Percentiles rank a stretch among this genome's conserved stretches.
Evolutionary conservation across 805 yeast species (phyloP).

Genomic region (Komagataella populi): DNA sequence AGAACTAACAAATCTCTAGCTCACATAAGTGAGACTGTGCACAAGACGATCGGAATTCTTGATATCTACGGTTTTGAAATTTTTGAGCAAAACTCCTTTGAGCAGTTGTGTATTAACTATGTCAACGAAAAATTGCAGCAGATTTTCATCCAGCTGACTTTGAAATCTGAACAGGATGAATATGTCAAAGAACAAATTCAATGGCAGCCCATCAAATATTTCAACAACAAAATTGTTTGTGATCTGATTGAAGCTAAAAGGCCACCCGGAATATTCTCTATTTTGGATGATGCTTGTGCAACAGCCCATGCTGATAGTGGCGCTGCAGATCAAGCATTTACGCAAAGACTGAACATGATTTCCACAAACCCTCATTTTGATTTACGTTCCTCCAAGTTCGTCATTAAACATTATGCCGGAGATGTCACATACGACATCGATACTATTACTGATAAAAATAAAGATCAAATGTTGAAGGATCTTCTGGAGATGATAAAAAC

Average conservation of each 20-base stretch:
- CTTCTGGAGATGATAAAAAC: conserved; percentile 66
- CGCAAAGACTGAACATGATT: conserved; percentile 81
- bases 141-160: conserved; percentile 87
- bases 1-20: conserved; percentile 77
- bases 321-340: conserved; percentile 95
- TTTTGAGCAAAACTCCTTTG: conserved; percentile 89
- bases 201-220: conserved; percentile 96
- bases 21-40: conserved; percentile 21
- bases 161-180: conserved; percentile 96
- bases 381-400: conserved; percentile 72
- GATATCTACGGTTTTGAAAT: conserved; percentile 97
- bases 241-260: conserved; percentile 87
- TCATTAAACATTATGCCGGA: conserved; percentile 96
- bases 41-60: conserved; percentile 78
- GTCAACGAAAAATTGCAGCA: conserved; percentile 95
- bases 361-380: conserved; percentile 79
- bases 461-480: conserved; percentile 86
- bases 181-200: conserved; percentile 88
- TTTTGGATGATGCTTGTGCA: conserved; percentile 91
- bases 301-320: conserved; percentile 96
- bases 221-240: conserved; percentile 92
- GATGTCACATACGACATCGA: conserved; percentile 87
- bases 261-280: conserved; percentile 95
- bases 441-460: conserved; percentile 93
- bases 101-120: conserved; percentile 89